These are phyloP conservation scores for Pseudozyma tsukubaensis DNA, from an alignment of 1,284 basidiomycete species.

Conservation along the genomic window DNA sequence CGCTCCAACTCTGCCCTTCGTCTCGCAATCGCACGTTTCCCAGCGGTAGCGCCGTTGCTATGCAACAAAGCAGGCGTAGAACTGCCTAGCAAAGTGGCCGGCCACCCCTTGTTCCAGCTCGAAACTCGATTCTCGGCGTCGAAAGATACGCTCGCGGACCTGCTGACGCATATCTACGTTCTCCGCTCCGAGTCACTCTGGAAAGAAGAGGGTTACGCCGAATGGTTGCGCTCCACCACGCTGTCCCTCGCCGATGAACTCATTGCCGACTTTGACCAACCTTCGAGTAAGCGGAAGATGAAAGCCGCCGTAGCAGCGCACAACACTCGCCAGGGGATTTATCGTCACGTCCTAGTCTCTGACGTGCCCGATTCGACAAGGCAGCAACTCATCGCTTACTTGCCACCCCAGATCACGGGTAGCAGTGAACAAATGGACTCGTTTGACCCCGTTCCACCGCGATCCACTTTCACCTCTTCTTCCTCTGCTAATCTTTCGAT, in stretches of 20 bases:
- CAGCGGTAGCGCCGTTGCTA: slow-evolving; percentile 53
- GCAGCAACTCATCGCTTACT: slow-evolving; percentile 58
- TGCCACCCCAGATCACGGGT: slow-evolving; percentile 56
- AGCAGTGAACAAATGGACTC: slow-evolving; percentile 56
- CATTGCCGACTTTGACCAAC: slow-evolving; percentile 19
- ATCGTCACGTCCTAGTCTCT: slow-evolving; percentile 65
- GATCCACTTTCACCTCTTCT: slow-evolving; percentile 4
- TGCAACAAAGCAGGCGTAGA: slow-evolving; percentile 57
- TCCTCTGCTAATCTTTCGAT: background rate
- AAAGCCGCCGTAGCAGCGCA: slow-evolving; percentile 27
- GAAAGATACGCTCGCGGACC: slow-evolving; percentile 42
- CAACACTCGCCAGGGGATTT: slow-evolving; percentile 53
- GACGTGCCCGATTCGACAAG: slow-evolving; percentile 63
- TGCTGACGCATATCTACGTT: slow-evolving; percentile 63
- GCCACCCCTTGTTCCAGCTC: slow-evolving; percentile 28
- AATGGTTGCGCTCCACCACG: slow-evolving; percentile 56
- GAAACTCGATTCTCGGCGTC: slow-evolving; percentile 14
- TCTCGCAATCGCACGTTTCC: slow-evolving; percentile 60
- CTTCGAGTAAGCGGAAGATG: slow-evolving; percentile 2
- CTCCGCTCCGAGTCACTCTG: slow-evolving; percentile 61
- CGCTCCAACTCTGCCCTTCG: slow-evolving; percentile 51
- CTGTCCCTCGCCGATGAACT: slow-evolving; percentile 25
- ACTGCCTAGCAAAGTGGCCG: slow-evolving; percentile 38
- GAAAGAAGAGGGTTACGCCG: slow-evolving; percentile 53
- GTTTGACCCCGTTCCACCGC: slow-evolving; percentile 66